Conservation (phyloP, 169 alveolate species). For the Sarcocystis neurona region DNA sequence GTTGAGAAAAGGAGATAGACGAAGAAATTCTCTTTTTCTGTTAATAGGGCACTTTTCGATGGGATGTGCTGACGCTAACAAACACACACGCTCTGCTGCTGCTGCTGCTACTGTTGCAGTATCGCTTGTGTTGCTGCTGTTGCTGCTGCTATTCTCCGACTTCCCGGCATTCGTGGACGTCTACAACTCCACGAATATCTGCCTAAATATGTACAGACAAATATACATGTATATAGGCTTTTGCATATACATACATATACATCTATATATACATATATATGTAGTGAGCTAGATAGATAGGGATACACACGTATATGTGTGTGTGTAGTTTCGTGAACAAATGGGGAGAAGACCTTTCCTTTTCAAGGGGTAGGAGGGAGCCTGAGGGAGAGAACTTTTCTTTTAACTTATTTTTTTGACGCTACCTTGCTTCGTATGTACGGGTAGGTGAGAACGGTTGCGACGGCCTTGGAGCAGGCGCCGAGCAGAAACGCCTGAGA, state of each 20-base stretch:
- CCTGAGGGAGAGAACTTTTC: not conserved
- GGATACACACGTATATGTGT: not conserved
- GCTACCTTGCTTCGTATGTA: conserved; percentile 55
- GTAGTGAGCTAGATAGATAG: not conserved
- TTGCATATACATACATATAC: not conserved
- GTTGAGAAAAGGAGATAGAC: too few relatives aligned
- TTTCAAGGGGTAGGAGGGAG: not conserved
- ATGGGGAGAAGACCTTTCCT: not conserved
- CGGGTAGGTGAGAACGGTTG: conserved; percentile 54
- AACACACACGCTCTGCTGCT: too few relatives aligned
- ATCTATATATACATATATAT: not conserved
- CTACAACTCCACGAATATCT: too few relatives aligned
- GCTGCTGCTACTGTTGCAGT: too few relatives aligned
- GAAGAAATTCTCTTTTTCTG: too few relatives aligned
- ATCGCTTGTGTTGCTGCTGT: too few relatives aligned
- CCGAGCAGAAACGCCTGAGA: conserved; percentile 44
- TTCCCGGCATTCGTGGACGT: too few relatives aligned
- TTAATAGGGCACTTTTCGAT: too few relatives aligned
- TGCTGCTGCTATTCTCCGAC: too few relatives aligned
- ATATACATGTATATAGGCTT: not conserved
- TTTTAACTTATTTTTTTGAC: too few relatives aligned
- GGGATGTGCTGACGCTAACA: too few relatives aligned
- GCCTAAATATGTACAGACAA: not conserved
- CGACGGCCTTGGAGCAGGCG: conserved; percentile 50
- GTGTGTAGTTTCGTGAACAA: not conserved